Evolutionary conservation across 2,329 filamentous ascomycete species (phyloP).

Genomic region (Exutisphaerella laricina): DNA sequence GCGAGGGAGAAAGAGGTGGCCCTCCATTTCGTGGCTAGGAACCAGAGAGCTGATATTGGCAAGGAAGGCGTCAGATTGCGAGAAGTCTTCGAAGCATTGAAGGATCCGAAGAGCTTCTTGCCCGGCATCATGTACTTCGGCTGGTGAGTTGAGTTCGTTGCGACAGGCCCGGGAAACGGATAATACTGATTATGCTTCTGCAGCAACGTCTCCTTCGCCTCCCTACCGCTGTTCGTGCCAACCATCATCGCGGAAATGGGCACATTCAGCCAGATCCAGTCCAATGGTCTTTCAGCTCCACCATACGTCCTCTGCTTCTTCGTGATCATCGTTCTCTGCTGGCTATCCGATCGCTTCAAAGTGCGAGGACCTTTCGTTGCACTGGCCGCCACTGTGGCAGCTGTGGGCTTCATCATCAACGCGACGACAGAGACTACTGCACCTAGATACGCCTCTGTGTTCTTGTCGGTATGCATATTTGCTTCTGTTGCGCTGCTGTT

Average conservation of each 20-base stretch:
- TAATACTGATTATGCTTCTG: not conserved
- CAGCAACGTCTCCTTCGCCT: constrained; percentile 58
- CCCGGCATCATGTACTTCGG: constrained; percentile 22
- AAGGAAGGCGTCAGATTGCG: constrained; percentile 19
- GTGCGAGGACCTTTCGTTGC: constrained; percentile 39
- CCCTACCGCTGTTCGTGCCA: constrained; percentile 39
- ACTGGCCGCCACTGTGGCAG: constrained; percentile 33
- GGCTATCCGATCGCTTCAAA: constrained; percentile 35
- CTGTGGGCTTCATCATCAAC: constrained; percentile 39
- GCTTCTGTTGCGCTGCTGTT: constrained; percentile 34
- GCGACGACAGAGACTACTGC: constrained; percentile 33
- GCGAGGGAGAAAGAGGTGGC: constrained; percentile 41
- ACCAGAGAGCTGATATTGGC: constrained; percentile 17
- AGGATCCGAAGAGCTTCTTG: constrained; percentile 19
- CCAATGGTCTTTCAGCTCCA: constrained; percentile 37
- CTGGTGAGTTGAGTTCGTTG: constrained; percentile 11
- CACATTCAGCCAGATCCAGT: constrained; percentile 44
- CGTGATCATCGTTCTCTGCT: constrained; percentile 34
- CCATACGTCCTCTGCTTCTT: constrained; percentile 41
- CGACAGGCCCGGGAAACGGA: not conserved
- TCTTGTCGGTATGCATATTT: constrained; percentile 39
- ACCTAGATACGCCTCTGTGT: constrained; percentile 36
- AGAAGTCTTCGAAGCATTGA: constrained; percentile 19
- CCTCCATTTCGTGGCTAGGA: constrained; percentile 17
- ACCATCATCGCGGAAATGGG: constrained; percentile 64